Evolutionary conservation across 345 rosid species (phyloP).

Genomic region (Lepidium aucheri): DNA sequence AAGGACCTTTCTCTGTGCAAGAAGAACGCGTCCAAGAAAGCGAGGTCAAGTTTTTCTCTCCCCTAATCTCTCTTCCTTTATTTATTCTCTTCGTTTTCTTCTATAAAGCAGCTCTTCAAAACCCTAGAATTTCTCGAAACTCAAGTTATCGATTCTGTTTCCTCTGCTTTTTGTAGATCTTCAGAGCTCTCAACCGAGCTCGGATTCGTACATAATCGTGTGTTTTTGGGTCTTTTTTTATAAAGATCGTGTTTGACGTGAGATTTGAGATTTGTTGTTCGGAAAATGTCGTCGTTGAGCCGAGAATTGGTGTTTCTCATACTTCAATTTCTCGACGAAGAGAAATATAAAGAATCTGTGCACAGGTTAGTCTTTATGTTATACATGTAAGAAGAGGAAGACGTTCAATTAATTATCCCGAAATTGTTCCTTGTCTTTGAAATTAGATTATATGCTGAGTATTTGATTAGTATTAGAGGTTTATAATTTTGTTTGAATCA

Average conservation of each 20-base stretch:
- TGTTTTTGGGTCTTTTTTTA: background rate
- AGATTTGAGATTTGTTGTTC: constrained; percentile 1
- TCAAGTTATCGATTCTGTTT: constrained; percentile 18
- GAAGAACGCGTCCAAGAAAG: constrained; percentile 80
- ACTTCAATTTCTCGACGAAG: constrained; percentile 93
- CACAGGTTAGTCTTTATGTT: constrained; percentile 44
- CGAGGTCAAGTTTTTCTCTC: constrained; percentile 48
- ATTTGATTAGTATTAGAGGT: background rate
- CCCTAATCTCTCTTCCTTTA: constrained; percentile 20
- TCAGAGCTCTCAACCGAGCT: constrained; percentile 12
- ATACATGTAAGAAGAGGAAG: background rate
- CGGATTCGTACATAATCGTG: constrained; percentile 20
- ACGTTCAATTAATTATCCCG: background rate
- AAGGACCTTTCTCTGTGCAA: constrained; percentile 36
- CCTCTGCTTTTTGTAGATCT: background rate
- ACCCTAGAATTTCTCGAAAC: constrained; percentile 78
- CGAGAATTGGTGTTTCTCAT: constrained; percentile 87
- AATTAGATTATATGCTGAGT: background rate
- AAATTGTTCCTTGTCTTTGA: background rate
- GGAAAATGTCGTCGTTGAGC: constrained; percentile 64
- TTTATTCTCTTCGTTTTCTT: constrained; percentile 23
- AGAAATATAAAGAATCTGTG: constrained; percentile 80
- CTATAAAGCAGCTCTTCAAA: constrained; percentile 47
- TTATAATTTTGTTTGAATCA: background rate
- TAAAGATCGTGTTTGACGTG: no score